Percentiles rank a stretch among this genome's conserved stretches.
These are phyloP conservation scores for Leccinum subrobustum DNA, from an alignment of 1,284 basidiomycete genomes.

Conservation along the genomic window DNA sequence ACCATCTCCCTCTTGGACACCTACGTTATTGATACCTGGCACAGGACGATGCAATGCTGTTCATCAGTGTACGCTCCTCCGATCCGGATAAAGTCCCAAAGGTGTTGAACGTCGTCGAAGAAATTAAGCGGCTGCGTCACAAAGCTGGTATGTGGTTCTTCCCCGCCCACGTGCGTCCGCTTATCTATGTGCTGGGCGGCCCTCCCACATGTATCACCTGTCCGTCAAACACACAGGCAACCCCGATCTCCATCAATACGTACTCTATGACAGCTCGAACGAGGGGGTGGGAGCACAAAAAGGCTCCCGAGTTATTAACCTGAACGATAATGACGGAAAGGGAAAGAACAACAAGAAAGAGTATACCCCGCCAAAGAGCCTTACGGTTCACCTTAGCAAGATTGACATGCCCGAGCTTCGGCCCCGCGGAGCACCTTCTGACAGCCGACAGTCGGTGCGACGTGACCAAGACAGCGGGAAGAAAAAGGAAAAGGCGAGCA, in stretches of 20 bases:
- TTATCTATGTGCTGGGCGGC: background rate
- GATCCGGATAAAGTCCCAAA: constrained; percentile 69
- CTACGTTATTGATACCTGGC: background rate
- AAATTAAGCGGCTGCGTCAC: constrained; percentile 71
- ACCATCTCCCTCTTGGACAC: background rate
- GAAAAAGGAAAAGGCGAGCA: constrained; percentile 16
- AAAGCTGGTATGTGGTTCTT: constrained; percentile 52
- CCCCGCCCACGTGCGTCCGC: background rate
- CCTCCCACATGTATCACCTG: background rate
- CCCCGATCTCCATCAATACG: constrained; percentile 75
- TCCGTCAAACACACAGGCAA: constrained; percentile 41
- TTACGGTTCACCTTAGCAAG: constrained; percentile 76
- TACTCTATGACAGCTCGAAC: constrained; percentile 54
- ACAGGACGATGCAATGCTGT: constrained; percentile 77
- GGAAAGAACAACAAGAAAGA: constrained; percentile 37
- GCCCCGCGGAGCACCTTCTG: constrained; percentile 37
- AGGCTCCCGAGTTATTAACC: constrained; percentile 65
- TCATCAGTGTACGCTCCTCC: constrained; percentile 68
- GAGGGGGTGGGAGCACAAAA: constrained; percentile 37
- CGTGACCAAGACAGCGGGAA: constrained; percentile 15
- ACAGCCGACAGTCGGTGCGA: background rate
- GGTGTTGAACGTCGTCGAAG: constrained; percentile 76
- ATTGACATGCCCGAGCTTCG: constrained; percentile 79
- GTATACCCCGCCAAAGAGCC: constrained; percentile 63
- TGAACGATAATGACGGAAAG: constrained; percentile 48